These are phyloP conservation scores for Cercospora beticola DNA, from an alignment of 2,329 filamentous ascomycete genomes.

Conservation along the genomic window DNA sequence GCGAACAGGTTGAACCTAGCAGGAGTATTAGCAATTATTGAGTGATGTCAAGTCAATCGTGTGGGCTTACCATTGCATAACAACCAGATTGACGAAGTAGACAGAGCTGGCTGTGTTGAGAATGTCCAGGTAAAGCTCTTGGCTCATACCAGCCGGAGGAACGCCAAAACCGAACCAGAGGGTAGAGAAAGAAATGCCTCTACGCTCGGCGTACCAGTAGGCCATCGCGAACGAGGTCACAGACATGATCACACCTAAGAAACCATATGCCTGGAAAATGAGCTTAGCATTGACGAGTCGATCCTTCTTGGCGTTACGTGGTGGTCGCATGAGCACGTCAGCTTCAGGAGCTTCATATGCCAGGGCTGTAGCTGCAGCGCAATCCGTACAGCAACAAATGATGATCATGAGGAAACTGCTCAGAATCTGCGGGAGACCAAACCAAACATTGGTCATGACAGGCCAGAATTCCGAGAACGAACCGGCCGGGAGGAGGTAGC, in stretches of 20 bases:
- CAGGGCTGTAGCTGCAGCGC: constrained; percentile 68
- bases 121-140: constrained; percentile 54
- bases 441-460: constrained; percentile 69
- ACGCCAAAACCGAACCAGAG: constrained; percentile 67
- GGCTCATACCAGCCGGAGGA: constrained; percentile 49
- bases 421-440: constrained; percentile 71
- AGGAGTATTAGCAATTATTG: neutral
- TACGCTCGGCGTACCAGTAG: constrained; percentile 47
- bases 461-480: constrained; percentile 76
- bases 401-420: constrained; percentile 69
- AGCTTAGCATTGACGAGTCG: constrained; percentile 72
- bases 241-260: constrained; percentile 60
- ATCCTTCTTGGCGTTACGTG: constrained; percentile 67
- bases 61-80: constrained; percentile 56
- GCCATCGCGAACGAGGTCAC: constrained; percentile 47
- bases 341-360: constrained; percentile 76
- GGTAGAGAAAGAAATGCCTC: constrained; percentile 65
- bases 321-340: constrained; percentile 68
- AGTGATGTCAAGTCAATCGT: neutral
- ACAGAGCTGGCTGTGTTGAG: constrained; percentile 68
- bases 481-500: constrained; percentile 72
- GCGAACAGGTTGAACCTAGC: constrained; percentile 71
- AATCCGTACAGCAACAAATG: constrained; percentile 70
- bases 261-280: constrained; percentile 69
- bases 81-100: constrained; percentile 77